phyloP scores from a whole-genome alignment of 441 rosid genomes.

The Corymbia citriodora region DNA sequence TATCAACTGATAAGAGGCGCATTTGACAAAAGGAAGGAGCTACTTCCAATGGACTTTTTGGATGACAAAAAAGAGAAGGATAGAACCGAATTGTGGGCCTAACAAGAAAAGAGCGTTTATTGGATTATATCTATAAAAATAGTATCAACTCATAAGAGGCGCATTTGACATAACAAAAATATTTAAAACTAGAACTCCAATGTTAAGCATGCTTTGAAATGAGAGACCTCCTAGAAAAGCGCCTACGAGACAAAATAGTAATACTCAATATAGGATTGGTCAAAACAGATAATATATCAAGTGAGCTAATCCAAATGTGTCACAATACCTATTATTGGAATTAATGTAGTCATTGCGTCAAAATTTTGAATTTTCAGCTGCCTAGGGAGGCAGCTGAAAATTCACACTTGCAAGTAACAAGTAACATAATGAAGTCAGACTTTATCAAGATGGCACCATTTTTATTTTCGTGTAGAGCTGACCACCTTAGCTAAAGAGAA shows the following conservation, averaged over 20 bases:
- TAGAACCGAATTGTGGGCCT: too few relatives aligned
- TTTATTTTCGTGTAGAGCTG: background rate
- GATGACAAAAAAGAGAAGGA: too few relatives aligned
- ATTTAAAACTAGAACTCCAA: too few relatives aligned
- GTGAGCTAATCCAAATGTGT: background rate
- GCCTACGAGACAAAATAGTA: too few relatives aligned
- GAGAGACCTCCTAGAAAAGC: background rate
- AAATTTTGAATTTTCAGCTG: background rate
- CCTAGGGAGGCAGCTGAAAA: background rate
- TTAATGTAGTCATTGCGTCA: background rate
- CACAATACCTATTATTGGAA: background rate
- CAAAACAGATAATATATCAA: background rate
- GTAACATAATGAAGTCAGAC: background rate
- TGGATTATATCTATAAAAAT: too few relatives aligned
- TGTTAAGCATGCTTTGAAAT: background rate
- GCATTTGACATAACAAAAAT: background rate
- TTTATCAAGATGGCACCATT: background rate
- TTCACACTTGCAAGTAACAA: background rate
- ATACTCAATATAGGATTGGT: fast-evolving
- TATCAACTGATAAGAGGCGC: too few relatives aligned
- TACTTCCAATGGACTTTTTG: too few relatives aligned
- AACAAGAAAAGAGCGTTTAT: too few relatives aligned
- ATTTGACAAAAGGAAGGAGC: too few relatives aligned
- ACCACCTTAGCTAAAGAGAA: background rate
- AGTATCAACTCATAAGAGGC: too few relatives aligned